Conservation (phyloP, 2,329 filamentous ascomycete genomes). For the Fusarium cicatricum region DNA sequence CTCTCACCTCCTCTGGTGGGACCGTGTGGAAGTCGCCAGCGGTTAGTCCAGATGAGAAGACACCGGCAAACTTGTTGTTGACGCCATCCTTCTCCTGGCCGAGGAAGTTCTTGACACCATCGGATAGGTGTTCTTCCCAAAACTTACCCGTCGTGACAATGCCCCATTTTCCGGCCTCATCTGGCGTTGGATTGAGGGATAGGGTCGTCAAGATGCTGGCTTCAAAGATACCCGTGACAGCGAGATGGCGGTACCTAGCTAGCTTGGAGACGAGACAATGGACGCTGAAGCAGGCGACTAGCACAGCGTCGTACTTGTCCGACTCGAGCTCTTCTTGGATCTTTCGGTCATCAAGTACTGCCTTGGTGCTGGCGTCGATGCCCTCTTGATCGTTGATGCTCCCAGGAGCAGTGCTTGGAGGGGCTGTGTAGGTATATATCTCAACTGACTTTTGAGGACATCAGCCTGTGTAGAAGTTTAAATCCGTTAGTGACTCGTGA, state of each 20-base stretch:
- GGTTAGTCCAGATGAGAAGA: conserved; percentile 81
- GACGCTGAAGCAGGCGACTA: conserved; percentile 88
- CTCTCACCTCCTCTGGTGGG: conserved; percentile 68
- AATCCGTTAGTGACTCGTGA: background rate
- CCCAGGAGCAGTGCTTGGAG: conserved; percentile 64
- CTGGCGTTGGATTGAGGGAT: conserved; percentile 50
- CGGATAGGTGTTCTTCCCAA: conserved; percentile 77
- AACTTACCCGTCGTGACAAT: conserved; percentile 88
- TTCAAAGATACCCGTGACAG: conserved; percentile 79
- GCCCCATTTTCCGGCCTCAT: conserved; percentile 68
- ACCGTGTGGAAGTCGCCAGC: conserved; percentile 82
- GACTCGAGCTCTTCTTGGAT: conserved; percentile 47
- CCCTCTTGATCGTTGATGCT: conserved; percentile 83
- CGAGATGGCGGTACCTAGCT: conserved; percentile 43
- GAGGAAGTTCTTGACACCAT: conserved; percentile 71
- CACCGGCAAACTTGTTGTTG: conserved; percentile 73
- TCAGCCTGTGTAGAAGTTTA: conserved; percentile 22
- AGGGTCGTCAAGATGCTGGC: conserved; percentile 75
- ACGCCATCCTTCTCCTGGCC: conserved; percentile 53
- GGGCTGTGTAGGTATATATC: conserved; percentile 71
- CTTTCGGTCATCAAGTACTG: conserved; percentile 66
- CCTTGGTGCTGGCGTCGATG: conserved; percentile 67
- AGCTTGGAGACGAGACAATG: conserved; percentile 78
- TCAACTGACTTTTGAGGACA: conserved; percentile 51
- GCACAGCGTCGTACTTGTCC: conserved; percentile 72